A percentile compares a stretch with the other conserved stretches of the same genome.
These are phyloP conservation scores for Elsinoe arachidis DNA, from an alignment of 2,329 filamentous ascomycete species.

Conservation along the genomic window DNA sequence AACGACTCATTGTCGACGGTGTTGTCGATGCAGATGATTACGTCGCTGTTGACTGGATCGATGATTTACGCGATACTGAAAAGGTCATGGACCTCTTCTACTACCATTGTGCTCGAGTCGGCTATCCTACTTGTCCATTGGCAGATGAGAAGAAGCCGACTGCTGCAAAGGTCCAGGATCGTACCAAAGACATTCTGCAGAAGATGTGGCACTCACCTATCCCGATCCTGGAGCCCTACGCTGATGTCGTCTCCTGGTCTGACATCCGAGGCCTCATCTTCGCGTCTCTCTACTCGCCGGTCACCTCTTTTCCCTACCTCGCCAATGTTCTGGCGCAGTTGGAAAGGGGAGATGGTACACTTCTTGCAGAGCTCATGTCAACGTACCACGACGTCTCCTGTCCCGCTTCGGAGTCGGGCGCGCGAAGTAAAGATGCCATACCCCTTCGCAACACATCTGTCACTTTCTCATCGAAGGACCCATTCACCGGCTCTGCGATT, in stretches of 20 bases:
- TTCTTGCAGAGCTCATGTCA: constrained; percentile 22
- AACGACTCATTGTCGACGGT: constrained; percentile 37
- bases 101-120: constrained; percentile 35
- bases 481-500: constrained; percentile 21
- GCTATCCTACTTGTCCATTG: constrained; percentile 33
- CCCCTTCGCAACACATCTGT: constrained; percentile 25
- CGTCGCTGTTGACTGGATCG: constrained; percentile 27
- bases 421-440: constrained; percentile 22
- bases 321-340: constrained; percentile 29
- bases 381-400: constrained; percentile 29
- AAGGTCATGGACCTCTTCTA: constrained; percentile 37
- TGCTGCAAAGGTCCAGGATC: constrained; percentile 29
- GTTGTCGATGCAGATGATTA: constrained; percentile 37
- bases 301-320: constrained; percentile 26
- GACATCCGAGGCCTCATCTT: constrained; percentile 32
- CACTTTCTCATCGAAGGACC: not conserved
- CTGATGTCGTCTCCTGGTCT: constrained; percentile 34
- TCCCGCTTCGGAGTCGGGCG: constrained; percentile 7
- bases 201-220: constrained; percentile 35
- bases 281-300: constrained; percentile 30
- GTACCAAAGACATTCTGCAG: constrained; percentile 26
- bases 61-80: constrained; percentile 37
- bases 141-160: constrained; percentile 22
- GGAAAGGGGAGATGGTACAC: constrained; percentile 26
- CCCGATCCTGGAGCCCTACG: constrained; percentile 26